Percentiles rank a stretch among this genome's conserved stretches.
phyloP scores from a whole-genome alignment of 148 eudicot genomes.

The Rhododendron simsii region DNA sequence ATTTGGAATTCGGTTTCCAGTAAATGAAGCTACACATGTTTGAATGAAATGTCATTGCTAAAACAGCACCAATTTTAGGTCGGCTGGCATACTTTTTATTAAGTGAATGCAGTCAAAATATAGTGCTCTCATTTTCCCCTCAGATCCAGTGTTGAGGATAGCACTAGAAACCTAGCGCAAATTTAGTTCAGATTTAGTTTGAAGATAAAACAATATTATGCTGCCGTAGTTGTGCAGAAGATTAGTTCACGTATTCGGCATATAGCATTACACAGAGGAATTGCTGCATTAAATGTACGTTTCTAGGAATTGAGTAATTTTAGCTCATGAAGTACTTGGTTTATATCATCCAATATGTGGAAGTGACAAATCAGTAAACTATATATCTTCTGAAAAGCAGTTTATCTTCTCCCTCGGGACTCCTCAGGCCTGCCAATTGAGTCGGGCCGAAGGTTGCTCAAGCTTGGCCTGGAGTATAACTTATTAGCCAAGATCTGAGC shows the following conservation, averaged over 20 bases:
- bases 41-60: neutral
- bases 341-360: neutral
- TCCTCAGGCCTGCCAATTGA: neutral
- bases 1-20: neutral
- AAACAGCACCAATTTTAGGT: neutral
- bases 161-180: neutral
- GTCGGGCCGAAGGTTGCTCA: neutral
- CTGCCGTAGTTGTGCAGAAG: neutral
- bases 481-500: neutral
- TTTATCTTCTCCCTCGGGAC: neutral
- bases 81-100: neutral
- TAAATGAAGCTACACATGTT: neutral
- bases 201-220: neutral
- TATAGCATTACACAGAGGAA: neutral
- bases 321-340: neutral
- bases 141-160: neutral
- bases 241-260: neutral
- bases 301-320: neutral
- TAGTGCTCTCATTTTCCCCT: neutral
- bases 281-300: neutral
- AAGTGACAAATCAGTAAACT: neutral
- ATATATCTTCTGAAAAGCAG: neutral
- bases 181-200: neutral
- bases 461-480: neutral
- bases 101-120: neutral